Conservation (phyloP, 116 monocot genomes). For the Phalaenopsis hybrid region DNA sequence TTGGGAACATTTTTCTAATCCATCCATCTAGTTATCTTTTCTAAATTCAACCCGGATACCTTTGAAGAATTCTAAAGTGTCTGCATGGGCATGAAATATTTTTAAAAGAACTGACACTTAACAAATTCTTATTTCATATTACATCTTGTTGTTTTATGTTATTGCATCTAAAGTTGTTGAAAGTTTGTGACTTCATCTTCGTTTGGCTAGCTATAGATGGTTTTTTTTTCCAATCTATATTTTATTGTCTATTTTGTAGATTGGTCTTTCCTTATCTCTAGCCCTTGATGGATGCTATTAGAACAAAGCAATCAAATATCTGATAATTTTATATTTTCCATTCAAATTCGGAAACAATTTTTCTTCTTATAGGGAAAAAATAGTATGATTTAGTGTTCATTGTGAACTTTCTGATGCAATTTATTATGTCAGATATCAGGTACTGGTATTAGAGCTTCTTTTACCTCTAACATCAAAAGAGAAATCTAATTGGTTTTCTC, state of each 20-base stretch:
- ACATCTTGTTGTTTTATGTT: too few relatives aligned
- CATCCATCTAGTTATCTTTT: too few relatives aligned
- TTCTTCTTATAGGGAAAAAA: not conserved
- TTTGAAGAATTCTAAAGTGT: too few relatives aligned
- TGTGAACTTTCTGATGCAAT: not conserved
- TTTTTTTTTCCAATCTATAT: not conserved
- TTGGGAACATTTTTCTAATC: too few relatives aligned
- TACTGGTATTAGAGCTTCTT: conserved; percentile 66
- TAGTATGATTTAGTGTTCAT: not conserved
- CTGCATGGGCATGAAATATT: too few relatives aligned
- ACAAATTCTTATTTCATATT: too few relatives aligned
- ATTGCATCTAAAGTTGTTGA: too few relatives aligned
- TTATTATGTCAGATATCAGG: conserved; percentile 62
- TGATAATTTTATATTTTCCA: not conserved
- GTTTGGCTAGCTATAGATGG: not conserved
- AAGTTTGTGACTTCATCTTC: too few relatives aligned
- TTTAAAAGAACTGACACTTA: too few relatives aligned
- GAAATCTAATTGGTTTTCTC: conserved; percentile 12
- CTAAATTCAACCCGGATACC: too few relatives aligned
- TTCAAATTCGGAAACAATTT: not conserved
- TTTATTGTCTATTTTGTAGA: too few relatives aligned
- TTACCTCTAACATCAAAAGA: conserved; percentile 29
- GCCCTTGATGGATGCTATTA: not conserved
- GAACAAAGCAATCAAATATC: not conserved
- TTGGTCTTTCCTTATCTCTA: too few relatives aligned